Evolutionary conservation across 2,329 filamentous ascomycete species (phyloP), one percentile per base, ranked within the genome.

Genomic region (Coleophoma crateriformis): DNA sequence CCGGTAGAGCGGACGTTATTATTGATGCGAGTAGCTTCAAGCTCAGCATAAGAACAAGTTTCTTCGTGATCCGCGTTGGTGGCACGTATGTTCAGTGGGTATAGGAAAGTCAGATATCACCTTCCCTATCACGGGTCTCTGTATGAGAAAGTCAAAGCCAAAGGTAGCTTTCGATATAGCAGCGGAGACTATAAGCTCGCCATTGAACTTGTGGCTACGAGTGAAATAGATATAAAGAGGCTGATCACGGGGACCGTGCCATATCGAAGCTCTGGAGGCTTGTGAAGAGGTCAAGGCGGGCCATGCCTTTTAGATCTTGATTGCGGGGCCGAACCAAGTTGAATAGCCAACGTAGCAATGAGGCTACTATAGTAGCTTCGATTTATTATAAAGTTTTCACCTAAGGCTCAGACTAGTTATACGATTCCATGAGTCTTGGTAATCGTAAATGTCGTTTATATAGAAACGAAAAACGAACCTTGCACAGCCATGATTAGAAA

Each of bases 111-210:
- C 82, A 38, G 88, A 96, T 63, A 91, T 96, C 67, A 87, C 71
- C 8, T 96, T 96, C 74, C 92, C 92, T 46, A 95, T 97, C 66
- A 88, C 92, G 80, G 86, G 87, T 4, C 76, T 95, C 64, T 95
- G 90, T 67, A 78, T 85, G 46, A 96, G 73, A 92, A 97, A 74
- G 76, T 96, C 46, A 95, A 84, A 11, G 78, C 88, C 44, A 88
- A 86, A 64, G 92, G 92, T 17, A 91, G 85, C 54, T 97, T 97
- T 77, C 82, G 92, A 38, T 97, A 97, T 68, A 85, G 85, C 3
- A 80, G 82, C 48, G 91, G 91, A 15, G 92, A 96, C 68, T 97
- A 96, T 70, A 80, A 84, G 60, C 72, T 84, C 7, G 84, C 83
- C 0, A 72, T 96, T 42, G 82, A 89, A 55, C 76, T 97, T 53